Percentiles rank a stretch among this genome's conserved stretches.
Conservation (phyloP, 2,329 filamentous ascomycete species). For the Chrysoporthe cubensis region DNA sequence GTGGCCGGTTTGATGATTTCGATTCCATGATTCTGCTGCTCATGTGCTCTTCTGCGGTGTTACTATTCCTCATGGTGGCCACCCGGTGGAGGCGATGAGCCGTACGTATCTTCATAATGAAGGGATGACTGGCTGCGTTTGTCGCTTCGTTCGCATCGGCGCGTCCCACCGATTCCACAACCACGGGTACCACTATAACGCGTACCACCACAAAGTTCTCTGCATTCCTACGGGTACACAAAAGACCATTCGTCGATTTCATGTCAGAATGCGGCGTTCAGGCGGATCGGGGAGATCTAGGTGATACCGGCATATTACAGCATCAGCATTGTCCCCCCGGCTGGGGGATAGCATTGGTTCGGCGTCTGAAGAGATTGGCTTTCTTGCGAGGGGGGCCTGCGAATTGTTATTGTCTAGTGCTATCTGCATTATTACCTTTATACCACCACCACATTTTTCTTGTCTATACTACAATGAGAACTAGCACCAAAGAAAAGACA, state of each 20-base stretch:
- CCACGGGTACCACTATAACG: neutral
- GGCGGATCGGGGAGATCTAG: conserved; percentile 1
- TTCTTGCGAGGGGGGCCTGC: neutral
- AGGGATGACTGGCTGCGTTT: neutral
- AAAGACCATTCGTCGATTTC: conserved; percentile 1
- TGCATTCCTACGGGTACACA: neutral
- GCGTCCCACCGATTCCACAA: neutral
- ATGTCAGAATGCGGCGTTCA: conserved; percentile 8
- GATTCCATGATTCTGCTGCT: conserved; percentile 26
- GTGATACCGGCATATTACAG: conserved; percentile 4
- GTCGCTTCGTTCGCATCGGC: neutral
- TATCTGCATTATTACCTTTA: neutral
- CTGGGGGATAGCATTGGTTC: conserved; percentile 6
- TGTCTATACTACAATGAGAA: conserved; percentile 3
- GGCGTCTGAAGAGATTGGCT: conserved; percentile 3
- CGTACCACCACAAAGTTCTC: neutral
- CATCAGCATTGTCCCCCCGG: neutral
- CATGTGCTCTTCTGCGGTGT: conserved; percentile 16
- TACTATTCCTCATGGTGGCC: conserved; percentile 21
- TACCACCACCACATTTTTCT: neutral
- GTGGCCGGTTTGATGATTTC: conserved; percentile 25
- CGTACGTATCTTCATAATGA: neutral
- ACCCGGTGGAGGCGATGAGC: conserved; percentile 14
- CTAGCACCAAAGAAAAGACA: neutral
- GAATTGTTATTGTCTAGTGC: conserved; percentile 1